Percentiles rank a stretch among this genome's conserved stretches.
phyloP scores from a whole-genome alignment of 140 eudicot genomes.

The Senecio squalidus region DNA sequence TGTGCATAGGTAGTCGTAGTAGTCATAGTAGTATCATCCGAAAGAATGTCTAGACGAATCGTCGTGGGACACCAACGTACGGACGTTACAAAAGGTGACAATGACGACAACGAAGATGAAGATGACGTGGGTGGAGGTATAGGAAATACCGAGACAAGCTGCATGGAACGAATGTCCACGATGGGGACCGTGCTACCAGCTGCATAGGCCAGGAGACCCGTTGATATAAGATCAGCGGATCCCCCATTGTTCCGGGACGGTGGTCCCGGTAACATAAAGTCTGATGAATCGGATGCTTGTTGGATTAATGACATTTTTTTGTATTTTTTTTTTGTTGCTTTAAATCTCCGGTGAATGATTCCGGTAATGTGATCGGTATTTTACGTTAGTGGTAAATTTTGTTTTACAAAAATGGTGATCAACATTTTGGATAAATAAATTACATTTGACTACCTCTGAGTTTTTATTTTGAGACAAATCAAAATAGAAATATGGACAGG shows the following conservation, averaged over 20 bases:
- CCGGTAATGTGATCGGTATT: conserved; percentile 6
- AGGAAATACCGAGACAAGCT: conserved; percentile 65
- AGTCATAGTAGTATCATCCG: conserved; percentile 38
- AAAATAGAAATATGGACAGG: too few species aligned
- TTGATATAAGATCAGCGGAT: conserved; percentile 55
- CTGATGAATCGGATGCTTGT: conserved; percentile 44
- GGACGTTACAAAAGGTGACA: conserved; percentile 66
- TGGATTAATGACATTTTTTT: conserved; percentile 32
- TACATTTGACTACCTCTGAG: too few species aligned
- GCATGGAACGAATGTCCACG: conserved; percentile 78
- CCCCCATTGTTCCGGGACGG: conserved; percentile 85
- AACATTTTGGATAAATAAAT: too few species aligned
- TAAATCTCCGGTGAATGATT: conserved; percentile 6
- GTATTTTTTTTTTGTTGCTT: background rate
- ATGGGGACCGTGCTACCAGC: conserved; percentile 76
- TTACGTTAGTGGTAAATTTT: too few species aligned
- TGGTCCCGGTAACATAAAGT: conserved; percentile 81
- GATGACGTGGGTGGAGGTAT: conserved; percentile 63
- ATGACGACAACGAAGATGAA: conserved; percentile 20
- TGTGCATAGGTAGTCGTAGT: too few species aligned
- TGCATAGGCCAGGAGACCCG: conserved; percentile 80
- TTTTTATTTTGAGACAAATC: too few species aligned
- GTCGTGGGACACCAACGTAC: conserved; percentile 79
- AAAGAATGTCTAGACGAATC: conserved; percentile 51
- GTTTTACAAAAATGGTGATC: too few species aligned